These are phyloP conservation scores for Metschnikowia vanudenii DNA, from an alignment of 805 yeast genomes.

Conservation along the genomic window DNA sequence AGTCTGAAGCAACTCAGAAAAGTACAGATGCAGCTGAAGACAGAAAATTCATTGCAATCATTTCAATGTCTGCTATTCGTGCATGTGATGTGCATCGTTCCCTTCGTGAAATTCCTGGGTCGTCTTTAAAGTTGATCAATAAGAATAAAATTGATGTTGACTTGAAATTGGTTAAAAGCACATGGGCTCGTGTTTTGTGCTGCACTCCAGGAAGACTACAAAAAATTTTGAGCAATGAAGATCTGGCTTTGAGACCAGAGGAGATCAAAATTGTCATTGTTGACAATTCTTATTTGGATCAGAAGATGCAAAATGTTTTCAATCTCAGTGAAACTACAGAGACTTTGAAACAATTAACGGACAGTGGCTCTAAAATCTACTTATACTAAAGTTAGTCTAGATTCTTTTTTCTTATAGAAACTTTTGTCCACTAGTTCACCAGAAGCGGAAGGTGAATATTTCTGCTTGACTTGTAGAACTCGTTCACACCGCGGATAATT, in stretches of 20 bases:
- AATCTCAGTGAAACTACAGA: constrained; percentile 50
- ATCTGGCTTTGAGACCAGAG: constrained; percentile 36
- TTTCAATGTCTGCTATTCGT: constrained; percentile 77
- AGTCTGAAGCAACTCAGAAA: constrained; percentile 26
- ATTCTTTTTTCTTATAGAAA: background rate
- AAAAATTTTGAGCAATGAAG: constrained; percentile 47
- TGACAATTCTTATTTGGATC: constrained; percentile 61
- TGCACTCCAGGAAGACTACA: constrained; percentile 62
- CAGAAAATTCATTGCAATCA: constrained; percentile 48
- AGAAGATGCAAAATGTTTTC: constrained; percentile 59
- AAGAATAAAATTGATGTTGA: constrained; percentile 74
- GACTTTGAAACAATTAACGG: constrained; percentile 41
- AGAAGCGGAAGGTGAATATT: constrained; percentile 24
- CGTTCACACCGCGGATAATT: constrained; percentile 23
- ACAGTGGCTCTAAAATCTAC: constrained; percentile 46
- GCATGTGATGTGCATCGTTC: constrained; percentile 84
- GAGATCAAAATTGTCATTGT: constrained; percentile 55
- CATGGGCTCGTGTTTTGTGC: constrained; percentile 52
- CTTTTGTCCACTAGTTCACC: constrained; percentile 9
- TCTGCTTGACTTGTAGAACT: constrained; percentile 30
- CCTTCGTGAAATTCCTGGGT: constrained; percentile 44
- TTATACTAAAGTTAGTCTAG: background rate
- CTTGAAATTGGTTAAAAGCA: constrained; percentile 41
- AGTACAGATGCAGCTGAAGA: constrained; percentile 22
- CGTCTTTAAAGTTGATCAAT: constrained; percentile 67